A percentile compares a stretch with the other conserved stretches of the same genome.
phyloP scores from a whole-genome alignment of 2,329 filamentous ascomycete genomes.

The Neofusicoccum laricinum region DNA sequence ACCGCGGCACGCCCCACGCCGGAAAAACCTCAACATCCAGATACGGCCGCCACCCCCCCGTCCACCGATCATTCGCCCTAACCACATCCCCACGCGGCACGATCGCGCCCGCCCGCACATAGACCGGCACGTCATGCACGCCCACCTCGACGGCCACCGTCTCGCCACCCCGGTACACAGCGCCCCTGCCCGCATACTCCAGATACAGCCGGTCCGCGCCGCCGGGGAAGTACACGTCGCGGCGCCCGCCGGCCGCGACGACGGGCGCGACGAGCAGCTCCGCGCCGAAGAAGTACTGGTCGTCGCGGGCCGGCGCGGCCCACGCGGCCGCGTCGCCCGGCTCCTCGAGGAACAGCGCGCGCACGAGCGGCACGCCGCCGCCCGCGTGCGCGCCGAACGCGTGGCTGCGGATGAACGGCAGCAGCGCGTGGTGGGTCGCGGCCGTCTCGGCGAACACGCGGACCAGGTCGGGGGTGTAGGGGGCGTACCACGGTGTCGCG shows the following conservation, averaged over 20 bases:
- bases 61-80: slow-evolving; percentile 36
- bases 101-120: slow-evolving; percentile 33
- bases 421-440: slow-evolving; percentile 30
- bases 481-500: slow-evolving; percentile 37
- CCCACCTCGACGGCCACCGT: slow-evolving; percentile 20
- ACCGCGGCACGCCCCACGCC: slow-evolving; percentile 25
- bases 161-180: slow-evolving; percentile 24
- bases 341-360: slow-evolving; percentile 35
- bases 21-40: slow-evolving; percentile 33
- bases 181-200: slow-evolving; percentile 32
- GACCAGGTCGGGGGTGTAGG: slow-evolving; percentile 29
- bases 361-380: slow-evolving; percentile 32
- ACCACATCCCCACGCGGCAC: slow-evolving; percentile 33
- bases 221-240: slow-evolving; percentile 33
- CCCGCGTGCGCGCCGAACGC: slow-evolving; percentile 26
- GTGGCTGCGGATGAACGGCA: slow-evolving; percentile 35
- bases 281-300: slow-evolving; percentile 34
- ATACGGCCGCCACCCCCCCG: slow-evolving; percentile 28
- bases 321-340: slow-evolving; percentile 26
- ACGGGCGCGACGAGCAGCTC: slow-evolving; percentile 36
- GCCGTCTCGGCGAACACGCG: slow-evolving; percentile 31
- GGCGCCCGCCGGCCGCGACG: slow-evolving; percentile 24
- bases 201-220: slow-evolving; percentile 26
- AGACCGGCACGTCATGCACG: slow-evolving; percentile 30
- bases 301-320: slow-evolving; percentile 17